Evolutionary conservation across 805 yeast species (phyloP).

Genomic region (Soucietia sequanensis): DNA sequence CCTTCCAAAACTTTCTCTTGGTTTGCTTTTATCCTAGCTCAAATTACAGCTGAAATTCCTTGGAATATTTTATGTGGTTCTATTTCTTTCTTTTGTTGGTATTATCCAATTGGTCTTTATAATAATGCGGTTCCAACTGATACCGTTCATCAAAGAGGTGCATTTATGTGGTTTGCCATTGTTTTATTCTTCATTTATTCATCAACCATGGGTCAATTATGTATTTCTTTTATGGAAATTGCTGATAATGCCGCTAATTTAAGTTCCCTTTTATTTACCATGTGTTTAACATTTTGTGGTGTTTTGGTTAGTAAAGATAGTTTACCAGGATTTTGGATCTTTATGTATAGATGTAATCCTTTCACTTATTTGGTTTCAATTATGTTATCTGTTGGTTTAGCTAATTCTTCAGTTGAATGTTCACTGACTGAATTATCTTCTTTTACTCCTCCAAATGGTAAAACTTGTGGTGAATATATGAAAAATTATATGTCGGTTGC

Average conservation of each 20-base stretch:
- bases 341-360: conserved; percentile 36
- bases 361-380: conserved; percentile 33
- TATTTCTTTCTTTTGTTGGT: conserved; percentile 58
- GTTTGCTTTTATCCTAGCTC: conserved; percentile 60
- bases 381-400: conserved; percentile 28
- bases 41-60: conserved; percentile 64
- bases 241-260: conserved; percentile 66
- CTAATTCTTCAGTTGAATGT: conserved; percentile 25
- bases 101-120: conserved; percentile 38
- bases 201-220: conserved; percentile 57
- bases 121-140: conserved; percentile 17
- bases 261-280: conserved; percentile 54
- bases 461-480: conserved; percentile 32
- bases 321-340: conserved; percentile 62
- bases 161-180: conserved; percentile 47
- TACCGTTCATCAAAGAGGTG: conserved; percentile 51
- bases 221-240: conserved; percentile 57
- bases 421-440: conserved; percentile 17
- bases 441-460: conserved; percentile 22
- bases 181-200: conserved; percentile 49
- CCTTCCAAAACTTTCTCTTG: conserved; percentile 72
- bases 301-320: conserved; percentile 56
- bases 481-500: conserved; percentile 18
- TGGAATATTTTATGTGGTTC: conserved; percentile 64
- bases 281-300: conserved; percentile 76